Base-by-base conservation (phyloP, 805 yeast species). In the Zygosaccharomyces lentus region DNA sequence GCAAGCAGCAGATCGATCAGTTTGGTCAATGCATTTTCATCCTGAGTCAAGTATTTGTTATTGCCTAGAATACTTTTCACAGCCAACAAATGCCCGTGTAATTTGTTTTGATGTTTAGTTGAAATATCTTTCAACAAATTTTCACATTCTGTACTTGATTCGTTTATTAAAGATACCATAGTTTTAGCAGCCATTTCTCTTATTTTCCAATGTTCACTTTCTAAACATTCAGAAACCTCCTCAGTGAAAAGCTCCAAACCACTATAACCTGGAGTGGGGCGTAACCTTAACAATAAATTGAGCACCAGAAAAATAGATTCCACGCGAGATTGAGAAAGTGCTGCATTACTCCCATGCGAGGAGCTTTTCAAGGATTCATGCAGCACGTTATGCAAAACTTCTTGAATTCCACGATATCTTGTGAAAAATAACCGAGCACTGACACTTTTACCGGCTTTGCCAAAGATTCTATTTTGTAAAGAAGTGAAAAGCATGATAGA, bases 401-500 rank as follows among this genome's bases (percentile, higher is more conserved):
- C 70, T 41, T 73, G 73, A 9, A 87, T 66, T 2, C 78, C 76
- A 35, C 72, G 71, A 62, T 75, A 87, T 47, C 78, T 76, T 2
- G 82, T 69, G 61, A 91, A 91, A 58, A 91, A 90, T 9, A 81
- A 66, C 40, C 84, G 71, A 0, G 93, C 83, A 21, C 82, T 73
- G 48, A 71, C 49, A 44, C 60, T 62, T 49, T 72, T 71, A 12
- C 67, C 67, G 30, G 54, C 45, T 61, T 75, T 76, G 1, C 95
- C 95, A 65, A 91, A 90, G 4, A 93, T 59, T 49, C 91, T 74
- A 48, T 82, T 84, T 57, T 87, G 93, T 34, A 91, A 65, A 0
- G 96, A 81, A 0, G 95, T 82, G 62, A 89, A 91, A 34, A 91
- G 71, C 98, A 91, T 93, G 15, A 90, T 84, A 0, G 96, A 88